Evolutionary conservation across 1,139 yeast species (phyloP).

Genomic region (Torulaspora pretoriensis): DNA sequence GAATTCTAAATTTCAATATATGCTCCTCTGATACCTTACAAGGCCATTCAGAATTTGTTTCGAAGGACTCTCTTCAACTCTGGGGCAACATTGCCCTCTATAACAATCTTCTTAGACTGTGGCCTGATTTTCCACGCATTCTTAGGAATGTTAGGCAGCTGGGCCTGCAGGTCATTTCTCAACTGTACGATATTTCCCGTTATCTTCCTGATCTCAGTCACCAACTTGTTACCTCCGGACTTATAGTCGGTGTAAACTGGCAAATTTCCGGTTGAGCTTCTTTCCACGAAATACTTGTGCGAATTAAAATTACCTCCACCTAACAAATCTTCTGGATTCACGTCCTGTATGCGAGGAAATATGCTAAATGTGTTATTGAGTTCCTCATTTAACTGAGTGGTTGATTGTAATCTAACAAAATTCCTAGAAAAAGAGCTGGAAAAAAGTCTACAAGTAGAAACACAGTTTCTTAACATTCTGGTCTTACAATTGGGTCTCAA

Average conservation of each 20-base stretch:
- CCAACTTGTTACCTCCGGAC: slow-evolving; percentile 42
- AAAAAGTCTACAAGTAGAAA: not conserved
- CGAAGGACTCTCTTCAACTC: slow-evolving; percentile 39
- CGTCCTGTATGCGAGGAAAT: slow-evolving; percentile 34
- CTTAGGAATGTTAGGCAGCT: slow-evolving; percentile 45
- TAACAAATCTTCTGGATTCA: slow-evolving; percentile 32
- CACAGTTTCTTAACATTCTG: slow-evolving; percentile 1
- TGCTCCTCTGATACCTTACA: not conserved
- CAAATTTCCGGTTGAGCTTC: slow-evolving; percentile 58
- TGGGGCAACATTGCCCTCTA: slow-evolving; percentile 56
- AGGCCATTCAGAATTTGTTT: slow-evolving; percentile 20
- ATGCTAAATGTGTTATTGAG: slow-evolving; percentile 10
- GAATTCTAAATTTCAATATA: slow-evolving; percentile 1
- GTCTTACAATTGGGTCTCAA: not conserved
- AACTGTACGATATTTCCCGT: slow-evolving; percentile 57
- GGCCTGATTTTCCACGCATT: slow-evolving; percentile 42
- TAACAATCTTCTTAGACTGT: slow-evolving; percentile 42
- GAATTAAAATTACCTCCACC: slow-evolving; percentile 42
- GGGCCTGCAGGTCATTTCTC: slow-evolving; percentile 52
- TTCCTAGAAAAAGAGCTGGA: slow-evolving; percentile 2
- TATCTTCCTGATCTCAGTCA: slow-evolving; percentile 62
- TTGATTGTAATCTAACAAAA: slow-evolving; percentile 10
- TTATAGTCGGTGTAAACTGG: slow-evolving; percentile 62
- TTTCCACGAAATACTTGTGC: slow-evolving; percentile 46
- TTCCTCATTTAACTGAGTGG: not conserved